Percentiles rank a stretch among this genome's conserved stretches.
Evolutionary conservation across 768 basidiomycete genomes (phyloP).

Genomic region (Suillus occidentalis): DNA sequence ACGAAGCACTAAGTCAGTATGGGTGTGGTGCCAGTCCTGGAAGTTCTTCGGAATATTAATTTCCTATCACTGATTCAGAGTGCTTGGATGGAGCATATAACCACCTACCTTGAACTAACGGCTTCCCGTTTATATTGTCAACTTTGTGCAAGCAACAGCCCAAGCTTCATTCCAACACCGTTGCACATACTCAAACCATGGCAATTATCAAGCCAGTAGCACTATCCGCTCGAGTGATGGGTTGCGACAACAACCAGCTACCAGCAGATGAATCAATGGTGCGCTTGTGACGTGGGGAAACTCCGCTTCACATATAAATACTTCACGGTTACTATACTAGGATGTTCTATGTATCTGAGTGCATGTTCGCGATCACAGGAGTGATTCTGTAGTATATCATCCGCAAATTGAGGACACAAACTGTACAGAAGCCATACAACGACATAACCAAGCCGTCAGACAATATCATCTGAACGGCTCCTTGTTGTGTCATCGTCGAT

Average conservation of each 20-base stretch:
- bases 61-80: neutral
- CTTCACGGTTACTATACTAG: neutral
- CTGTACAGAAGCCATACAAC: constrained; percentile 62
- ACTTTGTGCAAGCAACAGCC: neutral
- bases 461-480: neutral
- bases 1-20: neutral
- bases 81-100: neutral
- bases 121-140: neutral
- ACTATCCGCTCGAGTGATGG: neutral
- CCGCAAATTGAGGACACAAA: constrained; percentile 82
- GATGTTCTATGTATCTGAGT: neutral
- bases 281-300: neutral
- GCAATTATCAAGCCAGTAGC: neutral
- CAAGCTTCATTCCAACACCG: neutral
- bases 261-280: neutral
- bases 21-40: neutral
- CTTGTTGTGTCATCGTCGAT: too few species aligned
- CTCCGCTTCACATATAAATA: neutral
- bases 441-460: neutral
- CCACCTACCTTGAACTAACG: neutral
- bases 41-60: neutral
- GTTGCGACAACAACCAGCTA: neutral
- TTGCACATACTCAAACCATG: neutral
- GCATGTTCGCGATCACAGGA: neutral
- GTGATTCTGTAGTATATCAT: constrained; percentile 23